Evolutionary conservation across 176 grass and related monocot genomes (phyloP).

Genomic region (Avena insularis): DNA sequence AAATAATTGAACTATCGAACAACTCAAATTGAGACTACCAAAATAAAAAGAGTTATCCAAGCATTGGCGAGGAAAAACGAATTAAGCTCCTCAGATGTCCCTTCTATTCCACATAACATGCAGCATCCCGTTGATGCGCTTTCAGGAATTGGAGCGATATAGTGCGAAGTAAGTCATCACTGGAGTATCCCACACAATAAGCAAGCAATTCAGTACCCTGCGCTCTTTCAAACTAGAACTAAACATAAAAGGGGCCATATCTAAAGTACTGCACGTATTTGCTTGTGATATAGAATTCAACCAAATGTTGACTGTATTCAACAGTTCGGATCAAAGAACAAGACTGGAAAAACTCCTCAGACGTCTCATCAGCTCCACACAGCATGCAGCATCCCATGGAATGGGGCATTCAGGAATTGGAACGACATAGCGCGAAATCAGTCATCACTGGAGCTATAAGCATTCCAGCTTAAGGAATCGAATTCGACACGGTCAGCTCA

Average conservation of each 20-base stretch:
- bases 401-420: background rate
- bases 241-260: background rate
- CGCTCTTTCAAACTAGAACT: background rate
- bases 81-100: constrained; percentile 57
- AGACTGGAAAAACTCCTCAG: constrained; percentile 33
- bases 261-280: background rate
- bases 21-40: background rate
- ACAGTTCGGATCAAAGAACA: background rate
- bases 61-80: background rate
- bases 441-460: too few species aligned
- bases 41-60: background rate
- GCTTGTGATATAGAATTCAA: background rate
- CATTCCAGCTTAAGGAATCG: background rate
- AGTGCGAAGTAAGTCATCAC: constrained; percentile 41
- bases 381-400: constrained; percentile 8
- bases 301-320: background rate
- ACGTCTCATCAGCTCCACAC: constrained; percentile 55
- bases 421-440: background rate
- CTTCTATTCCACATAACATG: constrained; percentile 49
- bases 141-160: constrained; percentile 63
- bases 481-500: background rate
- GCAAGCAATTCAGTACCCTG: background rate
- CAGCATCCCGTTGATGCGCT: constrained; percentile 37
- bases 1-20: background rate
- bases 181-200: constrained; percentile 5